Percentiles rank a stretch among this genome's conserved stretches.
Conservation (phyloP, 495 filamentous ascomycete species). For the Lasiosphaeria hispida region DNA sequence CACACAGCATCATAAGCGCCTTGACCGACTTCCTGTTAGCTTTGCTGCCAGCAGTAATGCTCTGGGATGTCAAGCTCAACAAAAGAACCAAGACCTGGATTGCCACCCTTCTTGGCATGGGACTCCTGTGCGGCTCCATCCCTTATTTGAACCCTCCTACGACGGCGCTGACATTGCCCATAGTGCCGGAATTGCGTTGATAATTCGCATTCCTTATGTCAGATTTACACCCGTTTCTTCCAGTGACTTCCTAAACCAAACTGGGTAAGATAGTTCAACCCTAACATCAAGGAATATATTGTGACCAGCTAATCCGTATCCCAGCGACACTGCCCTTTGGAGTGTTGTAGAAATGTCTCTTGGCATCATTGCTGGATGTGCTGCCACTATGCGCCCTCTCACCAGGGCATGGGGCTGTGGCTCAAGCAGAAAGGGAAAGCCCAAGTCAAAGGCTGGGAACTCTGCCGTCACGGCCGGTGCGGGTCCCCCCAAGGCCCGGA, state of each 20-base stretch:
- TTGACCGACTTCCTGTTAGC: slow-evolving; percentile 42
- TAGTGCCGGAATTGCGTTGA: slow-evolving; percentile 40
- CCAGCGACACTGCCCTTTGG: slow-evolving; percentile 36
- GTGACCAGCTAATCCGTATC: neutral
- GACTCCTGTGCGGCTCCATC: slow-evolving; percentile 28
- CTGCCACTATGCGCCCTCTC: slow-evolving; percentile 42
- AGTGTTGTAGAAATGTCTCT: slow-evolving; percentile 39
- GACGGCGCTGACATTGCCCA: neutral
- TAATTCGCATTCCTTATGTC: slow-evolving; percentile 42
- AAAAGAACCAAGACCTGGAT: slow-evolving; percentile 33
- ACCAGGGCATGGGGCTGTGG: slow-evolving; percentile 21
- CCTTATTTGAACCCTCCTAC: neutral
- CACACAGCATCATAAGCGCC: slow-evolving; percentile 36
- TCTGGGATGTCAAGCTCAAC: slow-evolving; percentile 42
- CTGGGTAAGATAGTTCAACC: slow-evolving; percentile 19
- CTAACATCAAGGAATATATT: too few species aligned
- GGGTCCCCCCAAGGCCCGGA: too few species aligned
- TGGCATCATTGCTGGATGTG: slow-evolving; percentile 41
- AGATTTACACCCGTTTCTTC: slow-evolving; percentile 26
- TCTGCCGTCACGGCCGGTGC: too few species aligned
- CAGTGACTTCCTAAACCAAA: slow-evolving; percentile 15
- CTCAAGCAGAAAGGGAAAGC: neutral
- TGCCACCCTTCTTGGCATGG: slow-evolving; percentile 34
- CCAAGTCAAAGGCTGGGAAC: neutral
- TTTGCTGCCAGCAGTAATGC: slow-evolving; percentile 40